Evolutionary conservation across 257 asterid genomes (phyloP), one percentile per base, ranked within the genome.

Genomic region (Primulina eburnea): DNA sequence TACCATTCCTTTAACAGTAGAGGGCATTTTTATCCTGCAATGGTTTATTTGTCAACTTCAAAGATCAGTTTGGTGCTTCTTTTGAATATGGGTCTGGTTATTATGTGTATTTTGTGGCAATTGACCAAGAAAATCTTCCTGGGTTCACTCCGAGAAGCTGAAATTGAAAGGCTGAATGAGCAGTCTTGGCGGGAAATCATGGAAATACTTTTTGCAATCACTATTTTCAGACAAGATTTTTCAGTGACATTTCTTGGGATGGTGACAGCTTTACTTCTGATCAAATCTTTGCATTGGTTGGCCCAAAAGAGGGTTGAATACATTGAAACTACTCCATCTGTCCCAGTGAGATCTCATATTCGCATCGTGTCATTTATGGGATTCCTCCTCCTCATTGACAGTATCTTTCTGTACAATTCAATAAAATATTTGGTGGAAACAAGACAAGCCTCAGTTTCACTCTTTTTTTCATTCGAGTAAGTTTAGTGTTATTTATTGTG

Each of bases 251-350:
- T 93, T 77, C 90, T 93, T 6, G 92, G 90, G 0, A 86, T 87
- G 97, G 95, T 93, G 50, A 89, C 97, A 52, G 82, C 96, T 18
- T 88, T 93, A 74, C 86, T 93, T 71, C 82, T 93, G 82, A 87
- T 93, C 75, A 93, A 93, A 81, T 89, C 96, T 65, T 81, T 93
- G 91, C 99, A 93, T 77, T 93, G 99, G 99, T 80, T 93, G 89
- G 97, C 95, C 69, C 99, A 93, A 71, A 93, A 93, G 87, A 84
- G 99, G 77, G 96, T 93, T 35, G 99, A 93, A 69, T 93, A 90
- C 85, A 93, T 93, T 65, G 97, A 93, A 74, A 93, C 97, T 6
- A 93, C 99, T 71, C 95, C 97, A 7, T 72, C 97, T 30, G 92
- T 93, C 64, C 81, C 97, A 32, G 75, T 73, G 80, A 74, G 85